phyloP scores from a whole-genome alignment of 345 rosid species.

The Acer negundo region DNA sequence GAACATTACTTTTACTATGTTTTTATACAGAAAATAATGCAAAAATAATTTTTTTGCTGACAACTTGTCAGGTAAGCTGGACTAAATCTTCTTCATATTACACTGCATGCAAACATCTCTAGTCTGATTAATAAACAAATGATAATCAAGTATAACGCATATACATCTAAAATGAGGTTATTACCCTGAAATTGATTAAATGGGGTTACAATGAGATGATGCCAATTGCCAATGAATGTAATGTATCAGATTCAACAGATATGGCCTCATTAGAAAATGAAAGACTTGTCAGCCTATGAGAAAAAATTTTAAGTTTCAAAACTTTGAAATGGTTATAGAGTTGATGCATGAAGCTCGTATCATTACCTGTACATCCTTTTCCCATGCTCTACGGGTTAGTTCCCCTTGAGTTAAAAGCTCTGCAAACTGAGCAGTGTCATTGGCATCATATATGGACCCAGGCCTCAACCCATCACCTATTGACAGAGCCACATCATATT shows the following conservation, averaged over 20 bases:
- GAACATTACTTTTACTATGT: neutral
- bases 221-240: neutral
- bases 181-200: neutral
- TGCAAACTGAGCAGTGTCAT: conserved; percentile 96
- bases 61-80: neutral
- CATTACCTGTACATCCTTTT: conserved; percentile 93
- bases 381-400: conserved; percentile 96
- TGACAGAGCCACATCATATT: conserved; percentile 91
- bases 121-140: neutral
- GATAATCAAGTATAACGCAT: neutral
- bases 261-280: neutral
- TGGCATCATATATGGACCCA: conserved; percentile 98
- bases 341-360: conserved; percentile 1
- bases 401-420: conserved; percentile 99
- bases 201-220: neutral
- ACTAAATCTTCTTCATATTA: neutral
- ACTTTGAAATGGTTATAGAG: neutral
- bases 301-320: neutral
- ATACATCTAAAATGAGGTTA: neutral
- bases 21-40: neutral
- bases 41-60: neutral
- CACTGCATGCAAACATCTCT: neutral
- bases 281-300: neutral
- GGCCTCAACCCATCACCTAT: conserved; percentile 98
- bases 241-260: conserved; percentile 4